Conservation (phyloP, 140 eudicot genomes). For the Flaveria floridana region DNA sequence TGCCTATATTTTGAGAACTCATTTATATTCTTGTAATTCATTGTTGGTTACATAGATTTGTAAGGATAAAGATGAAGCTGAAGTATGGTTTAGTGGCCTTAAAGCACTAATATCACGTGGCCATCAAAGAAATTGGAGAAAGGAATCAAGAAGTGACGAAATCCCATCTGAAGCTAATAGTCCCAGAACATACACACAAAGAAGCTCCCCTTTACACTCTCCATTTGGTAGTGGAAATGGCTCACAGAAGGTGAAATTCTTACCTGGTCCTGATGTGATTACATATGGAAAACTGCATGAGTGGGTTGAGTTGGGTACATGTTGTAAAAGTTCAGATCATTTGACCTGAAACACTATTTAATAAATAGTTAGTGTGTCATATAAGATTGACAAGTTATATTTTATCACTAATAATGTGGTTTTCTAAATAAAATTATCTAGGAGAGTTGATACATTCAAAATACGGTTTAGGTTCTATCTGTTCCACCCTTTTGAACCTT, state of each 20-base stretch:
- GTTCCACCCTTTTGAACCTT: background rate
- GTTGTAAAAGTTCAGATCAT: background rate
- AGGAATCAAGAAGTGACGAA: conserved; percentile 87
- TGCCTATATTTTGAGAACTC: conserved; percentile 21
- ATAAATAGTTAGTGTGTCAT: conserved; percentile 1
- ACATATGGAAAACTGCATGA: background rate
- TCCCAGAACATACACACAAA: conserved; percentile 81
- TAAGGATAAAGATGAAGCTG: conserved; percentile 98
- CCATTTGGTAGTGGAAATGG: conserved; percentile 80
- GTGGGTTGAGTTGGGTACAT: background rate
- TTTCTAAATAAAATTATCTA: background rate
- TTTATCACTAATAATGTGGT: background rate
- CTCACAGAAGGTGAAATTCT: conserved; percentile 63
- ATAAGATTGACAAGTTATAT: background rate
- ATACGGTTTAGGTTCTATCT: background rate
- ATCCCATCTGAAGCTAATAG: conserved; percentile 86
- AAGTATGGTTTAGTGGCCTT: conserved; percentile 85
- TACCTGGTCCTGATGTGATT: conserved; percentile 5
- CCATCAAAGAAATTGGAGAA: conserved; percentile 79
- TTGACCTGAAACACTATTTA: background rate
- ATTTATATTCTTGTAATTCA: conserved; percentile 26
- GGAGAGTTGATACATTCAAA: background rate
- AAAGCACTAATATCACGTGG: conserved; percentile 74
- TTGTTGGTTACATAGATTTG: conserved; percentile 59
- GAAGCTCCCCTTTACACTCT: conserved; percentile 85